Percentiles rank a stretch among this genome's conserved stretches.
Evolutionary conservation across 1,284 basidiomycete species (phyloP).

Genomic region (Ustilago sp.): DNA sequence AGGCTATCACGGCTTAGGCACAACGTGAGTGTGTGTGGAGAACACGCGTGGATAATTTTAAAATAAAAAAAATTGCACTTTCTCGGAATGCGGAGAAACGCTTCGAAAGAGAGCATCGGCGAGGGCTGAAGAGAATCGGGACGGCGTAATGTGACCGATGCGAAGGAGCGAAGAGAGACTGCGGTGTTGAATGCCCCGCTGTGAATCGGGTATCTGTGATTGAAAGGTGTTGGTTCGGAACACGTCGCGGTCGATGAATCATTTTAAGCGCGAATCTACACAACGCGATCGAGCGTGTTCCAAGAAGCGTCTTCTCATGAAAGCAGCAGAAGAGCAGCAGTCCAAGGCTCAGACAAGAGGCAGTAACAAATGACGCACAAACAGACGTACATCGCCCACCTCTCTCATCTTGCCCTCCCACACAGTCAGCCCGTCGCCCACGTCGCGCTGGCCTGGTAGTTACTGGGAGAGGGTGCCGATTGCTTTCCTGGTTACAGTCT

Average conservation of each 20-base stretch:
- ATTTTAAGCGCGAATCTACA: conserved; percentile 25
- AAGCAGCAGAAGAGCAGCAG: background rate
- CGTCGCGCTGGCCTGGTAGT: too few relatives aligned
- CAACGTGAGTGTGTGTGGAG: background rate
- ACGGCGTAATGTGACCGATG: background rate
- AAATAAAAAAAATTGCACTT: background rate
- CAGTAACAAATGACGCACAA: background rate
- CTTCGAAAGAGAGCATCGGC: background rate
- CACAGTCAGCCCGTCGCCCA: background rate
- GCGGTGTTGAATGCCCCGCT: background rate
- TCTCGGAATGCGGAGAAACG: conserved; percentile 14
- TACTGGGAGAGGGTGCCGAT: too few relatives aligned
- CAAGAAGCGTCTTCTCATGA: background rate
- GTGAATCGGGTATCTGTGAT: background rate
- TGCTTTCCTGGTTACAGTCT: too few relatives aligned
- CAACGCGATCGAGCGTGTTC: conserved; percentile 26
- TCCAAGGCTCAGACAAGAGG: background rate
- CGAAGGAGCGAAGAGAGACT: background rate
- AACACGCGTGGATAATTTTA: background rate
- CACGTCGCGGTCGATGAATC: background rate
- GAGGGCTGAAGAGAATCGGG: background rate
- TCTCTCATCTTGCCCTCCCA: background rate
- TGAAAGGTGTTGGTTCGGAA: conserved; percentile 16
- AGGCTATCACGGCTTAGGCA: conserved; percentile 16
- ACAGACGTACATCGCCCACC: background rate